Conservation (phyloP, 1,284 basidiomycete genomes). For the Sporisorium scitamineum region DNA sequence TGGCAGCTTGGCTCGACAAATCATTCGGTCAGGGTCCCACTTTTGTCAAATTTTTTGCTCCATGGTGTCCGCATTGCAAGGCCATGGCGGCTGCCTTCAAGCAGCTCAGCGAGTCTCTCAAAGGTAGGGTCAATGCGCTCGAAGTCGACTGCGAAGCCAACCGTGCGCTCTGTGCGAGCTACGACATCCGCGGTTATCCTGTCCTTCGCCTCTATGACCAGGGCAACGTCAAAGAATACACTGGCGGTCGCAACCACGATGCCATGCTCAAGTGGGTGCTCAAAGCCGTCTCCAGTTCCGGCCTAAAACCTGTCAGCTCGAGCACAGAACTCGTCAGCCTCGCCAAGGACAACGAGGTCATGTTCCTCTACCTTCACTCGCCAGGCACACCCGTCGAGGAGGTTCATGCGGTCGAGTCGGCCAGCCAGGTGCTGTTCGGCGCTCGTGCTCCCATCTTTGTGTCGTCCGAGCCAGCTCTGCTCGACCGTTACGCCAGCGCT, state of each 20-base stretch:
- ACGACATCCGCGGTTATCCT: constrained; percentile 56
- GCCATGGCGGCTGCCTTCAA: constrained; percentile 62
- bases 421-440: constrained; percentile 31
- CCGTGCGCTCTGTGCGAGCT: constrained; percentile 48
- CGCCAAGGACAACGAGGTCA: constrained; percentile 51
- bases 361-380: constrained; percentile 61
- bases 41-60: constrained; percentile 68
- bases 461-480: constrained; percentile 50
- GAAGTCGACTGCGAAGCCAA: constrained; percentile 65
- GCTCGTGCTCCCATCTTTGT: constrained; percentile 40
- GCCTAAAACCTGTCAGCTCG: constrained; percentile 38
- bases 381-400: constrained; percentile 36
- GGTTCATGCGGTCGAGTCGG: constrained; percentile 31
- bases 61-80: constrained; percentile 68
- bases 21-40: constrained; percentile 57
- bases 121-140: constrained; percentile 61
- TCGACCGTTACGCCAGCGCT: constrained; percentile 39
- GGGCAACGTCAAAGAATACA: constrained; percentile 56
- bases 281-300: constrained; percentile 52
- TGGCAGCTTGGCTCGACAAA: constrained; percentile 54
- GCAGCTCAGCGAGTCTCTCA: constrained; percentile 50
- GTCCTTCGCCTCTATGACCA: constrained; percentile 61
- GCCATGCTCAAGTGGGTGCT: constrained; percentile 63
- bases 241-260: constrained; percentile 55
- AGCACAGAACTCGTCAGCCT: constrained; percentile 31